Conservation (phyloP, 1,284 basidiomycete genomes). For the Ustilago tritici region DNA sequence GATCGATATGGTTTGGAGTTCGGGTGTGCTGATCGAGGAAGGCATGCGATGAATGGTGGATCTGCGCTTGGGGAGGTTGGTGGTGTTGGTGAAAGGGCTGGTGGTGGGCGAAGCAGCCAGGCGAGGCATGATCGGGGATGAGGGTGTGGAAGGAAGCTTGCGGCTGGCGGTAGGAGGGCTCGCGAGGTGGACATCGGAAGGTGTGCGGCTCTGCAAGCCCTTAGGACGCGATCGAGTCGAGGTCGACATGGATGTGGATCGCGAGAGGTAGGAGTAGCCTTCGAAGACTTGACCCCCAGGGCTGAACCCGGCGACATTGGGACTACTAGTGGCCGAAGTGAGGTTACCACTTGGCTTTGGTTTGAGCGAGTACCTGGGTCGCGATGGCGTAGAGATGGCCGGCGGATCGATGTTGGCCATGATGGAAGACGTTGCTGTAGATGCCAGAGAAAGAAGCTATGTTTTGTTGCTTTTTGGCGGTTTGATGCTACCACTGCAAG, state of each 20-base stretch:
- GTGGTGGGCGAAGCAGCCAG: conserved; percentile 8
- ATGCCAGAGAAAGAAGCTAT: neutral
- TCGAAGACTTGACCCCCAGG: conserved; percentile 59
- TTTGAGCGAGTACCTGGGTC: conserved; percentile 37
- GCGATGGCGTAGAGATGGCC: conserved; percentile 48
- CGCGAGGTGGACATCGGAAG: conserved; percentile 15
- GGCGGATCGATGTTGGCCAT: conserved; percentile 34
- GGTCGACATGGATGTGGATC: conserved; percentile 58
- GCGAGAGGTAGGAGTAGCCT: conserved; percentile 61
- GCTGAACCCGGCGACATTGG: conserved; percentile 57
- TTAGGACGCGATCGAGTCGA: conserved; percentile 55
- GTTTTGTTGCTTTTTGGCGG: neutral
- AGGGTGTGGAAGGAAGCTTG: conserved; percentile 22
- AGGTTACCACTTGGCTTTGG: conserved; percentile 33
- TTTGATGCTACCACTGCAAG: neutral
- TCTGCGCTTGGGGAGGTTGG: conserved; percentile 30
- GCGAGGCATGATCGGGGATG: conserved; percentile 20
- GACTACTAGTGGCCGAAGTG: conserved; percentile 11
- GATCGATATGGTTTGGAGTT: conserved; percentile 12
- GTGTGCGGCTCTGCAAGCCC: conserved; percentile 34
- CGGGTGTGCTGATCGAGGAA: conserved; percentile 29
- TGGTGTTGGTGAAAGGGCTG: conserved; percentile 9
- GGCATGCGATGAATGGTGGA: conserved; percentile 33
- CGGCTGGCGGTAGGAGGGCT: conserved; percentile 6
- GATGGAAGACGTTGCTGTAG: neutral